Base-by-base conservation (phyloP, 2,329 filamentous ascomycete species). In the Sporothrix mexicana region DNA sequence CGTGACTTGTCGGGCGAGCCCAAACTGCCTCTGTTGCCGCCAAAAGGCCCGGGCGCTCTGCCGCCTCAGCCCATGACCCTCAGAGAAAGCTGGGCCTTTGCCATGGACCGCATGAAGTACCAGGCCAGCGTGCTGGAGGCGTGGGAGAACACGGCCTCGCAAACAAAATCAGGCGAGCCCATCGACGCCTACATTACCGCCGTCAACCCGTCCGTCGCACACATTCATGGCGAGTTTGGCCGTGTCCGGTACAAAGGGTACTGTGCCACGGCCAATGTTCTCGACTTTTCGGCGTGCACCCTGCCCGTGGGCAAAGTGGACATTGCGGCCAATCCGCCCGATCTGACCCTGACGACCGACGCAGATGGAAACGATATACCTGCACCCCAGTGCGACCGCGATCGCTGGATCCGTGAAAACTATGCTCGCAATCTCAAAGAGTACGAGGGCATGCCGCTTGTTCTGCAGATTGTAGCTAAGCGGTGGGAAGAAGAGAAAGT, bases 101-200 rank as follows among this genome's bases (percentile, higher is more conserved):
- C 25, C 57, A 41, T 61, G 25, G 57, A 61, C 57, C 57, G 57
- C 12, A 41, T n/a, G 25, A 12, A 30, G 3, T 61, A 61, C 57
- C 57, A 61, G 12, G 57, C 57, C 25, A 36, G 25, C 4, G 57
- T 61, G 12, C 57, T 61, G 9, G 7, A n/a, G 3, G 55, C 66
- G 2, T 61, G 57, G 23, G 49, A 51, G 6, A 51, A 69, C 10
- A 20, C 67, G 5, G 20, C 49, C 10, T 17, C 49, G 8, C 17
- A 2, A 6, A 53, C 51, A 20, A 23, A 53, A 17, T 53, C 51
- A 9, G n/a, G 51, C 6, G n/a, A 53, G 51, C 51, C 51, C 25
- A n/a, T 72, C 10, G 70, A 72, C 25, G 71, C 59, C 36, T 72
- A 72, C 71, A 57, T 72, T 8, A 67, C 71, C 17, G 30, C 59